Conservation (phyloP, 2,329 filamentous ascomycete species). For the Acarospora socialis region DNA sequence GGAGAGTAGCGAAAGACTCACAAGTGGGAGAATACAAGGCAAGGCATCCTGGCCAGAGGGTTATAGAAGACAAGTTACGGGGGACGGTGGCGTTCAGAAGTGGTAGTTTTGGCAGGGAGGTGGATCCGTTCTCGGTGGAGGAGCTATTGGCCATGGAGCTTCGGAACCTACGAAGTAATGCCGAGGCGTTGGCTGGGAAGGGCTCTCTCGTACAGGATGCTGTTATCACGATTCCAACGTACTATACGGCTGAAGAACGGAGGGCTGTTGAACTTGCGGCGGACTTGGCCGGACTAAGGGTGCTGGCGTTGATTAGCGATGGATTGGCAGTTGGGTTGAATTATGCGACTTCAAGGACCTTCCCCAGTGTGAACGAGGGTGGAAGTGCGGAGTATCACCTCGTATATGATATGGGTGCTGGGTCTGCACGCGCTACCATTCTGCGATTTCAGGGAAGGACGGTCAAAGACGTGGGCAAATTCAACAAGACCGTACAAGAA, state of each 20-base stretch:
- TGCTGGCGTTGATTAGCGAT: slow-evolving; percentile 75
- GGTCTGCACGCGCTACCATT: slow-evolving; percentile 80
- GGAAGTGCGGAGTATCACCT: slow-evolving; percentile 82
- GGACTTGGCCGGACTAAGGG: slow-evolving; percentile 72
- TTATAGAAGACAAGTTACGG: slow-evolving; percentile 42
- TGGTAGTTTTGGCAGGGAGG: slow-evolving; percentile 48
- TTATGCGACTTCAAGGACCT: slow-evolving; percentile 83
- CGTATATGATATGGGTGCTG: slow-evolving; percentile 95
- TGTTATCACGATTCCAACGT: slow-evolving; percentile 79
- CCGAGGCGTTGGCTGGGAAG: slow-evolving; percentile 66
- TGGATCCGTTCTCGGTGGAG: slow-evolving; percentile 60
- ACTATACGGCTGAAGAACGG: slow-evolving; percentile 83
- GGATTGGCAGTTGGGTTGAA: slow-evolving; percentile 86
- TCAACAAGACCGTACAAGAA: slow-evolving; percentile 94
- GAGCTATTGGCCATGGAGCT: slow-evolving; percentile 94
- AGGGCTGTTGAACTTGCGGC: slow-evolving; percentile 72
- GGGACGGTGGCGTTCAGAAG: slow-evolving; percentile 74
- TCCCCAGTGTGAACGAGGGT: slow-evolving; percentile 69
- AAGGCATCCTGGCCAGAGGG: slow-evolving; percentile 63
- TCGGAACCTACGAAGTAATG: slow-evolving; percentile 79
- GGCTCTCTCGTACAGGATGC: slow-evolving; percentile 61
- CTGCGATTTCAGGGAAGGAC: slow-evolving; percentile 77
- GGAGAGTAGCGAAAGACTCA: slow-evolving; percentile 46
- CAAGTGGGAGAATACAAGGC: slow-evolving; percentile 55
- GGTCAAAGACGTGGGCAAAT: slow-evolving; percentile 83